Evolutionary conservation across 768 basidiomycete genomes (phyloP), one percentile per base, ranked within the genome.

Genomic region (Hygrocybe coccinea): DNA sequence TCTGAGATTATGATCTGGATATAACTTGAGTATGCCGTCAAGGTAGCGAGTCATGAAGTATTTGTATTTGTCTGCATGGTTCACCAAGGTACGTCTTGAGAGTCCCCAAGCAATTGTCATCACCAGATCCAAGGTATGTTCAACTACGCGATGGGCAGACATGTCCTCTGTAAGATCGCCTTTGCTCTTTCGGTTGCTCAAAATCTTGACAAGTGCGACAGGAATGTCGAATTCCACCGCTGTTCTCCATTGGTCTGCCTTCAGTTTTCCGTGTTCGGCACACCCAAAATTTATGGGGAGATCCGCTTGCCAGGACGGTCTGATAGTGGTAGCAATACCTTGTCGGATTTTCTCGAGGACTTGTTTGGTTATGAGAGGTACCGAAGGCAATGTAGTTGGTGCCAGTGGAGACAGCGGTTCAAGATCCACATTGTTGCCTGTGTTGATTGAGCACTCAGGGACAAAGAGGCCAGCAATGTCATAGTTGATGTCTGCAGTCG

Each of bases 211-310:
- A 1, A 70, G 63, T 5, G 55, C 55, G 1, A 69, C 50, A 0
- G 64, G 67, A 19, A 66, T 37, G 45, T 65, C 55, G 6, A 64
- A 56, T 8, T 64, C 55, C 2, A 56, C 55, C 0, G 52, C 17
- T 2, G 54, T 49, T 19, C 61, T 29, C 67, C 67, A 68, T 41
- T 69, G 60, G 46, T 68, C 63, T 1, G 64, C 65, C 47, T 67
- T 67, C 7, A 67, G 55, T 33, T 65, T 69, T 4, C 67, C 58
- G n/a, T 49, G 44, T 12, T 57, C 49, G 5, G 7, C 33, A 14
- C 15, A 49, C 4, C 55, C 56, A 17, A 55, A 15, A 5, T 57
- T 36, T 36, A 43, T 6, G 1, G 61, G 56, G 9, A 55, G 52
- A 9, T 44, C 36, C 1, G 59, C 53, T 43, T 57, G 39, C 56